Base-by-base conservation (phyloP, 163 green algal genomes). In the Scenedesmus sp. region DNA sequence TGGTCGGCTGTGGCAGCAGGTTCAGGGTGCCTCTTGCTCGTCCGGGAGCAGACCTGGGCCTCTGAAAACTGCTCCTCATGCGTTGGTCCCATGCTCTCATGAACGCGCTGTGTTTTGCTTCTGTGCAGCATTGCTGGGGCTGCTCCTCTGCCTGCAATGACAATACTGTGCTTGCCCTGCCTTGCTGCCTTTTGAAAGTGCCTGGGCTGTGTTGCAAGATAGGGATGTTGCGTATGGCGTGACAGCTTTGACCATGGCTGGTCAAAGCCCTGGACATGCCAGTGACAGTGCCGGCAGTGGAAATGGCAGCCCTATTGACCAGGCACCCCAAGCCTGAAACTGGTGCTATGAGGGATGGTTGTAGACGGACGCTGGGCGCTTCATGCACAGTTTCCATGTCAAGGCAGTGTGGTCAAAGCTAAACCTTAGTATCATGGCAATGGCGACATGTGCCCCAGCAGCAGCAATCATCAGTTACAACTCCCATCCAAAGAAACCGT, bases 61-160 rank as follows among this genome's bases (percentile, higher is more conserved):
- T 40, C 65, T 76, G 30, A 20, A 30, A 40, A 10, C 30, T 76
- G 65, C 65, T 76, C 65, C 30, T 76, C 30, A 76, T 76, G 65
- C 65, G 65, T 37, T 40, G 26, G 18, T 56, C 35, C 82, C 82
- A 87, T 18, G 82, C 82, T 53, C 82, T 20, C 82, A 87, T 33
- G 53, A 87, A 87, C 0, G 82, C 82, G 13, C 53, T 87, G 53
- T 87, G 51, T 33, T 78, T 33, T 49, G 42, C 9, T 7, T 3
- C 9, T 76, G 30, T 40, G 65, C 65, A 40, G 65, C 16, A 30
- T 30, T 76, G 65, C 65, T 40, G 65, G 9, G 5, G 65, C 30
- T 37, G 65, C 30, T 6, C 65, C 30, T 20, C 65, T 7, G 16
- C 30, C 65, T 40, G 30, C 30, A 37, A 37, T 16, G 65, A 30